A percentile compares a stretch with the other conserved stretches of the same genome.
These are phyloP conservation scores for Scenedesmus sp. DNA, from an alignment of 163 green algal genomes.

Conservation along the genomic window DNA sequence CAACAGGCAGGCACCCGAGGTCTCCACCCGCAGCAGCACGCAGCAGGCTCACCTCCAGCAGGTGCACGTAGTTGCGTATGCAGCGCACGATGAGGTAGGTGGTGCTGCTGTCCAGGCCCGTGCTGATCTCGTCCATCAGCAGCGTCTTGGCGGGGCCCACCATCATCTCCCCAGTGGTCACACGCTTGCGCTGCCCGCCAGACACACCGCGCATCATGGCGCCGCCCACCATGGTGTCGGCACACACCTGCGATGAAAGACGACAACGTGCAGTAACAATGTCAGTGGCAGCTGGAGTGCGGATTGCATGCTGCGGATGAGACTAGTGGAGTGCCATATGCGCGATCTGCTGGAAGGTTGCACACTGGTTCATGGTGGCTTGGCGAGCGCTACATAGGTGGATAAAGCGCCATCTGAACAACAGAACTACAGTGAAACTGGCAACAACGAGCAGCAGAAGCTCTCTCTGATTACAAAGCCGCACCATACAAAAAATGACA, in stretches of 20 bases:
- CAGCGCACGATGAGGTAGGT: conserved; percentile 52
- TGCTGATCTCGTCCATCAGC: conserved; percentile 70
- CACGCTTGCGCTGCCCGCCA: conserved; percentile 84
- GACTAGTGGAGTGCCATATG: too few relatives aligned
- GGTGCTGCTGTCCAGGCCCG: conserved; percentile 59
- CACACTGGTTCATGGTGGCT: too few relatives aligned
- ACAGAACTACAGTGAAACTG: too few relatives aligned
- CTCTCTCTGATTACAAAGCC: too few relatives aligned
- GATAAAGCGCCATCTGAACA: too few relatives aligned
- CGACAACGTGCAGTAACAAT: neutral
- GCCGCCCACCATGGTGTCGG: conserved; percentile 73
- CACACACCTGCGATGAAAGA: conserved; percentile 43
- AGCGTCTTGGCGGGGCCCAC: conserved; percentile 63
- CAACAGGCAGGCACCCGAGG: too few relatives aligned
- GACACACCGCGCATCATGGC: conserved; percentile 78
- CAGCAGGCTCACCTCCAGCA: conserved; percentile 33
- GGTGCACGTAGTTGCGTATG: conserved; percentile 56
- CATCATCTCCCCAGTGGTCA: conserved; percentile 77
- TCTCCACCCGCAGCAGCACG: neutral
- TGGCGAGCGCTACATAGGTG: too few relatives aligned
- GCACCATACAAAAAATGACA: too few relatives aligned
- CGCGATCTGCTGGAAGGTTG: too few relatives aligned
- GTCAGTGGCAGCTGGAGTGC: neutral
- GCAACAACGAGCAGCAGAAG: too few relatives aligned
- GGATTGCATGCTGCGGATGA: neutral